phyloP scores from a whole-genome alignment of 495 filamentous ascomycete species.

The Monascus purpureus region DNA sequence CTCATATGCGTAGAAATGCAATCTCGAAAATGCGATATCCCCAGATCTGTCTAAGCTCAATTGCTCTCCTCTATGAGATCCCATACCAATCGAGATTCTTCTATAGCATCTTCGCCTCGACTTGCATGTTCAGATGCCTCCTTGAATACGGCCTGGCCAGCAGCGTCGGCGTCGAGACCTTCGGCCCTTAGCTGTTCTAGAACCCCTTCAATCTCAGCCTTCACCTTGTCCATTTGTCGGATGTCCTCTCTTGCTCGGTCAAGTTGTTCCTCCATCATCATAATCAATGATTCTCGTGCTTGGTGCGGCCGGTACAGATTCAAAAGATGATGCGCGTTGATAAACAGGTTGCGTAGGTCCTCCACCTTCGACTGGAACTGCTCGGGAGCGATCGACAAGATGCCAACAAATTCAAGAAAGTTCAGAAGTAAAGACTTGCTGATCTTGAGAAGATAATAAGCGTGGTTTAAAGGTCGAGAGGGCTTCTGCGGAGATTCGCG shows the following conservation, averaged over 20 bases:
- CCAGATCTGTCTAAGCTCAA: constrained; percentile 1
- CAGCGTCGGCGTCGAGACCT: constrained; percentile 9
- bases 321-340: constrained; percentile 80
- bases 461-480: constrained; percentile 44
- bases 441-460: constrained; percentile 61
- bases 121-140: constrained; percentile 2
- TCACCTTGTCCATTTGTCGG: constrained; percentile 54
- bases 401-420: constrained; percentile 66
- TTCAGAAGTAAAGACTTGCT: constrained; percentile 72
- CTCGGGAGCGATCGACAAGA: constrained; percentile 49
- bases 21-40: too few species aligned
- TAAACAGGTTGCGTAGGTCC: constrained; percentile 63
- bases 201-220: constrained; percentile 54
- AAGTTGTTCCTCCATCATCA: constrained; percentile 84
- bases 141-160: not conserved
- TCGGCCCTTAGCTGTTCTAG: constrained; percentile 48
- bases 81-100: constrained; percentile 23
- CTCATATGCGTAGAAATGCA: too few species aligned
- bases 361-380: constrained; percentile 49
- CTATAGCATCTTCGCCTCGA: constrained; percentile 5
- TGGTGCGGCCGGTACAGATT: constrained; percentile 96
- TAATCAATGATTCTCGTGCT: constrained; percentile 75
- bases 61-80: constrained; percentile 20
- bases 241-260: constrained; percentile 64
- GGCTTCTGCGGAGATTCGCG: constrained; percentile 25